Evolutionary conservation across 1,284 basidiomycete species (phyloP).

Genomic region (Entoloma clypeatum): DNA sequence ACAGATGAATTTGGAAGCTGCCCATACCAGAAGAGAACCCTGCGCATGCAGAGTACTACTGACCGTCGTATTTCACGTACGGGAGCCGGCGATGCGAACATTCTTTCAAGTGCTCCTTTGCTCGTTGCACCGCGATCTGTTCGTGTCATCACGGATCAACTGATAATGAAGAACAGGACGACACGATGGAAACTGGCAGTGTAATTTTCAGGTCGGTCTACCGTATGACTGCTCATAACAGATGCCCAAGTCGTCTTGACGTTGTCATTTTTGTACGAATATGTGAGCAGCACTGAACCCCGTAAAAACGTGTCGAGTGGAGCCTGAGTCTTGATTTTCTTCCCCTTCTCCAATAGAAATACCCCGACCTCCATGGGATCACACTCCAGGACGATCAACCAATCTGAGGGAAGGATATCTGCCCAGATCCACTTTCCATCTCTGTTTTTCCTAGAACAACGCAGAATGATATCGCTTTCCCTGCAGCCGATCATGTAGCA

Average conservation of each 20-base stretch:
- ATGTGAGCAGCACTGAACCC: constrained; percentile 8
- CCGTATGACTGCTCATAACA: no score
- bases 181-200: no score
- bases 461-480: constrained; percentile 10
- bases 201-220: no score
- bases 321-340: neutral
- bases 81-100: no score
- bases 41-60: neutral
- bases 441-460: constrained; percentile 11
- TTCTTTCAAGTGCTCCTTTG: no score
- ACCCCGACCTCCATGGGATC: constrained; percentile 11
- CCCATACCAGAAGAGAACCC: neutral
- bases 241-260: no score
- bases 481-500: constrained; percentile 3
- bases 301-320: constrained; percentile 2
- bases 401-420: constrained; percentile 12
- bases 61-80: no score
- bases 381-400: constrained; percentile 2
- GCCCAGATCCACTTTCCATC: constrained; percentile 12
- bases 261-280: no score
- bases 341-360: neutral
- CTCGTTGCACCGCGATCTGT: no score
- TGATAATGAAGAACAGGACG: no score
- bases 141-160: no score
- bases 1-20: neutral